A percentile compares a stretch with the other conserved stretches of the same genome.
These are phyloP conservation scores for Pseudogymnoascus sp. DNA, from an alignment of 2,329 filamentous ascomycete species.

Conservation along the genomic window DNA sequence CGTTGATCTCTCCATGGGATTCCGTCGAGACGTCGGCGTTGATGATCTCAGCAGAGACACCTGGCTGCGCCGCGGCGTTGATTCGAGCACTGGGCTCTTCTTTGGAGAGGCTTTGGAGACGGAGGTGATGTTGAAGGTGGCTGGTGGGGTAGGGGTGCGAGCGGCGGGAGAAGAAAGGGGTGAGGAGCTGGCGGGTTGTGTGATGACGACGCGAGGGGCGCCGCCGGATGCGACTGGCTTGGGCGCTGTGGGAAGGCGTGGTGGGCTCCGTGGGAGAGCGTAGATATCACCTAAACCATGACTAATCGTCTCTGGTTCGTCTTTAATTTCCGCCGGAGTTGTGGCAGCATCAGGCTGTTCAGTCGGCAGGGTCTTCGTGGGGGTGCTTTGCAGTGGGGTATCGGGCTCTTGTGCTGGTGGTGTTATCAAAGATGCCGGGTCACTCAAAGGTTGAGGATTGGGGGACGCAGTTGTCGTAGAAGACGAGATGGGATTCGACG, in stretches of 20 bases:
- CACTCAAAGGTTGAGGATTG: background rate
- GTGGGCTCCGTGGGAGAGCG: background rate
- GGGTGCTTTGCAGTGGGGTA: background rate
- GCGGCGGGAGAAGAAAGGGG: background rate
- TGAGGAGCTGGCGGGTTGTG: background rate
- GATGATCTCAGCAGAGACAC: background rate
- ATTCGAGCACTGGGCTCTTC: background rate
- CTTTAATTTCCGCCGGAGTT: background rate
- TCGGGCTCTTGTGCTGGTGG: background rate
- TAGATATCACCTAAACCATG: background rate
- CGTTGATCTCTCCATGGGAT: background rate
- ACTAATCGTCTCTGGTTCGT: background rate
- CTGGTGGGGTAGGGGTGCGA: background rate
- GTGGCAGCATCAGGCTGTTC: background rate
- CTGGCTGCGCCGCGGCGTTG: background rate
- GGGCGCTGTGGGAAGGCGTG: background rate
- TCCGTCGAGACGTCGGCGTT: background rate
- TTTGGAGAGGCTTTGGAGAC: background rate
- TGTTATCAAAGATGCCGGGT: background rate
- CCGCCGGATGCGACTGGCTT: background rate
- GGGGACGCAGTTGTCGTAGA: background rate
- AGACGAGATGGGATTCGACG: background rate
- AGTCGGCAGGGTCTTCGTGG: background rate
- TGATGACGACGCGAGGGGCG: background rate
- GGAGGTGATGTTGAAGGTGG: background rate